Evolutionary conservation across 495 filamentous ascomycete species (phyloP), one percentile per base, ranked within the genome.

Genomic region (Gamarada debralockiae): DNA sequence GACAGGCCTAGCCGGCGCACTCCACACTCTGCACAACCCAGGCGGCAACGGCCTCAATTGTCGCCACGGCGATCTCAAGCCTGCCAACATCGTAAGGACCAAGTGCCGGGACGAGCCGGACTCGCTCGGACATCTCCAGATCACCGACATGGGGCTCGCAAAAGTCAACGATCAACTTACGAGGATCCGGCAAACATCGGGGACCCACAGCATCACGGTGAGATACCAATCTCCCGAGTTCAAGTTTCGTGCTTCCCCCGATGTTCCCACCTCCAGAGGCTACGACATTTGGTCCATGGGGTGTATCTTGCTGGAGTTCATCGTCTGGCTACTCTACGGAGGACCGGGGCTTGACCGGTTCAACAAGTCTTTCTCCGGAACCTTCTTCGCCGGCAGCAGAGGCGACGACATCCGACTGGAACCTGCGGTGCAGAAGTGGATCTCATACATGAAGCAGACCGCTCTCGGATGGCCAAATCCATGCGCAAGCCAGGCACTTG

Each of bases 281-380:
- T 69, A 60, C 22, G 73, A 77, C 52, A 58, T 74, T 2, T 77
- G 70, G 70, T 67, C 65, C 9, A 59, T 77, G 6, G 73, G 71
- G 6, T 73, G 71, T 43, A 55, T 77, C 8, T 68, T 65, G 38
- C 59, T 77, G 2, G 73, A 75, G 40, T 53, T 60, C 23, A n/a
- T 65, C 20, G 61, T 49, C 20, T 65, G 62, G 62, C 38, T 59
- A 3, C 39, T 49, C 21, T 34, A 36, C 21, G 46, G 48, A n/a
- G n/a, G n/a, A n/a, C n/a, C n/a, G n/a, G n/a, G n/a, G n/a, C 42
- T 31, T 21, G 10, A 55, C 13, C 31, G 31, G 14, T 34, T 34
- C 31, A 34, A 34, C 31, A 34, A 34, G 31, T 34, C 14, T 14
- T 8, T 7, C 7, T 14, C 31, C 8, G 31, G 8, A 34, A 34